A percentile compares a stretch with the other conserved stretches of the same genome.
Evolutionary conservation across 345 rosid species (phyloP).

Genomic region (Dimocarpus longan): DNA sequence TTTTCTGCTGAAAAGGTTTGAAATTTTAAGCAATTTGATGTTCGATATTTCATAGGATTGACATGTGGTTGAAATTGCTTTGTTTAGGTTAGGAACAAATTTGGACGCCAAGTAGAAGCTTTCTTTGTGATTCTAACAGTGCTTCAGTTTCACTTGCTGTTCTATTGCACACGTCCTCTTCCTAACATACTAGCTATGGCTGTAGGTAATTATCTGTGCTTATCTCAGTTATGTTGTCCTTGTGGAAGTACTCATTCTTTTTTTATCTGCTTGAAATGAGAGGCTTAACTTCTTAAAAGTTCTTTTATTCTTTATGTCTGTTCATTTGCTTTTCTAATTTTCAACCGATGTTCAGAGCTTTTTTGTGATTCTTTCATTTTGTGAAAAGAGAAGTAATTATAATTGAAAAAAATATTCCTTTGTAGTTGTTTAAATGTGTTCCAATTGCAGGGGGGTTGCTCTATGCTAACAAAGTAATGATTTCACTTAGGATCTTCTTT

Average conservation of each 20-base stretch:
- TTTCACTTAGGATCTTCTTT: background rate
- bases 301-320: background rate
- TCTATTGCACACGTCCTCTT: conserved; percentile 91
- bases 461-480: background rate
- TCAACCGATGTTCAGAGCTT: background rate
- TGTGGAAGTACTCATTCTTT: conserved; percentile 6
- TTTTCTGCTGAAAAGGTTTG: background rate
- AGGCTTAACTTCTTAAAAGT: background rate
- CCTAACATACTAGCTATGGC: conserved; percentile 87
- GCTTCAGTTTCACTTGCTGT: conserved; percentile 89
- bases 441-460: background rate
- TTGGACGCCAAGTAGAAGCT: conserved; percentile 92
- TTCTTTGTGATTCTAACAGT: conserved; percentile 83
- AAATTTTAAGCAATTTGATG: conserved; percentile 8
- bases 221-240: conserved; percentile 1
- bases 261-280: background rate
- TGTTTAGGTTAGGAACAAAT: conserved; percentile 69
- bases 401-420: background rate
- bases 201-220: conserved; percentile 59
- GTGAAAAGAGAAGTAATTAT: background rate
- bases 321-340: background rate
- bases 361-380: background rate
- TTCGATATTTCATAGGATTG: background rate
- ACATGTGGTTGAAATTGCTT: conserved; percentile 20
- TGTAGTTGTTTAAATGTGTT: background rate